Evolutionary conservation across 805 yeast species (phyloP).

Genomic region (Barnettozyma sucrosica): DNA sequence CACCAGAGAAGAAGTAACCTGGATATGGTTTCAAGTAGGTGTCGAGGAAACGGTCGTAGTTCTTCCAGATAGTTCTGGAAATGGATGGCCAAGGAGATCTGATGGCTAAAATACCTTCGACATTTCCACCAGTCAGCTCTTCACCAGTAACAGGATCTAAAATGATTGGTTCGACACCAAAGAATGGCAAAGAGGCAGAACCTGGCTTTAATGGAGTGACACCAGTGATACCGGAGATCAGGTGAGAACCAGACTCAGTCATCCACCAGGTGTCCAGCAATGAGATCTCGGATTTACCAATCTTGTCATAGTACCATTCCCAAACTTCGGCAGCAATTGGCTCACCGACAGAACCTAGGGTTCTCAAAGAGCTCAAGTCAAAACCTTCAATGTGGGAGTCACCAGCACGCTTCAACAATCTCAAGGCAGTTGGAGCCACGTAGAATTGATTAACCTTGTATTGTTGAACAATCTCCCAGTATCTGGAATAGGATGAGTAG

Average conservation of each 20-base stretch:
- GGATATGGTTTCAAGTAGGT: slow-evolving; percentile 81
- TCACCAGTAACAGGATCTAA: slow-evolving; percentile 71
- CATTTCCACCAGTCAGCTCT: slow-evolving; percentile 62
- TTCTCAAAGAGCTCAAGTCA: slow-evolving; percentile 59
- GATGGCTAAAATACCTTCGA: slow-evolving; percentile 76
- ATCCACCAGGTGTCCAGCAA: slow-evolving; percentile 85
- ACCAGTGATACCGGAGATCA: slow-evolving; percentile 72
- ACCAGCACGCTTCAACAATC: slow-evolving; percentile 73
- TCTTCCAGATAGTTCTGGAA: slow-evolving; percentile 77
- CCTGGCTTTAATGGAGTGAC: slow-evolving; percentile 82
- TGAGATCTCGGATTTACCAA: slow-evolving; percentile 66
- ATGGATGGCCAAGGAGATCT: slow-evolving; percentile 79
- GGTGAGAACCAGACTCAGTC: slow-evolving; percentile 80
- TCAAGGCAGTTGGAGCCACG: slow-evolving; percentile 80
- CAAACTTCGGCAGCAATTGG: slow-evolving; percentile 83
- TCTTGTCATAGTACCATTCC: slow-evolving; percentile 76
- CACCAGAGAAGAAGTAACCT: slow-evolving; percentile 81
- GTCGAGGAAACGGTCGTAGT: slow-evolving; percentile 68
- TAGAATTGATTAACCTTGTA: slow-evolving; percentile 73
- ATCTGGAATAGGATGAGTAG: slow-evolving; percentile 73
- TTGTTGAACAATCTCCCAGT: slow-evolving; percentile 71
- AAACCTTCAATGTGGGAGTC: slow-evolving; percentile 53
- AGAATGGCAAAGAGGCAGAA: slow-evolving; percentile 78
- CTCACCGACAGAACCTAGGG: slow-evolving; percentile 80
- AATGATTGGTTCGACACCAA: slow-evolving; percentile 70